These are phyloP conservation scores for Neurospora sp. DNA, from an alignment of 2,329 filamentous ascomycete species.

Conservation along the genomic window DNA sequence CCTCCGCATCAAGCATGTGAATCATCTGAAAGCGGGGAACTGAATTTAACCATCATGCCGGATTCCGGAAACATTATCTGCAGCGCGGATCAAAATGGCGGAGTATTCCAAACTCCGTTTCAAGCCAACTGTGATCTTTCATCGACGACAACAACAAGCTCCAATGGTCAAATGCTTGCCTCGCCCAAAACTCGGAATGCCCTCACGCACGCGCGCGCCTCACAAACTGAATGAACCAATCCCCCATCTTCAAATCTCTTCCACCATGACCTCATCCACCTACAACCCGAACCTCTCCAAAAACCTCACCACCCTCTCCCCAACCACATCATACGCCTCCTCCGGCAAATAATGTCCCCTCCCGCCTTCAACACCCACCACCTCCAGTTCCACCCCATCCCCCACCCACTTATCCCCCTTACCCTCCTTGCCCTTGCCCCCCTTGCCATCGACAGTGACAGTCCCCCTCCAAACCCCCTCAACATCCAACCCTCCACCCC, in stretches of 20 bases:
- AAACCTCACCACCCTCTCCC: conserved; percentile 8
- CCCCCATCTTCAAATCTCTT: background rate
- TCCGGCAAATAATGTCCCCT: conserved; percentile 18
- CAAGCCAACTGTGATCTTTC: background rate
- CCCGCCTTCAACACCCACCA: conserved; percentile 11
- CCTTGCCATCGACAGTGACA: background rate
- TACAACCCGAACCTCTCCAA: background rate
- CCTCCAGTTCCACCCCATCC: conserved; percentile 13
- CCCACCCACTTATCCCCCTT: conserved; percentile 27
- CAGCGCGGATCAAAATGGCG: background rate
- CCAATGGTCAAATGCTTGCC: background rate
- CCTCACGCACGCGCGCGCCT: background rate
- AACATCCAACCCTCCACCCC: conserved; percentile 35
- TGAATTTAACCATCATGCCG: too few species aligned
- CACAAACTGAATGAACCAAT: background rate
- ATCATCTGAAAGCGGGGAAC: background rate
- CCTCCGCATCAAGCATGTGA: background rate
- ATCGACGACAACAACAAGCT: background rate
- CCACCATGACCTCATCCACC: background rate
- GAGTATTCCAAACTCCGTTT: background rate
- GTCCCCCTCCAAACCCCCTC: conserved; percentile 28
- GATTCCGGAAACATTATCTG: background rate
- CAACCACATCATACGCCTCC: conserved; percentile 16
- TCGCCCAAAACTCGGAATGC: background rate
- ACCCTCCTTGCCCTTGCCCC: background rate